These are phyloP conservation scores for Senna siamea DNA, from an alignment of 306 rosid species.

Conservation along the genomic window DNA sequence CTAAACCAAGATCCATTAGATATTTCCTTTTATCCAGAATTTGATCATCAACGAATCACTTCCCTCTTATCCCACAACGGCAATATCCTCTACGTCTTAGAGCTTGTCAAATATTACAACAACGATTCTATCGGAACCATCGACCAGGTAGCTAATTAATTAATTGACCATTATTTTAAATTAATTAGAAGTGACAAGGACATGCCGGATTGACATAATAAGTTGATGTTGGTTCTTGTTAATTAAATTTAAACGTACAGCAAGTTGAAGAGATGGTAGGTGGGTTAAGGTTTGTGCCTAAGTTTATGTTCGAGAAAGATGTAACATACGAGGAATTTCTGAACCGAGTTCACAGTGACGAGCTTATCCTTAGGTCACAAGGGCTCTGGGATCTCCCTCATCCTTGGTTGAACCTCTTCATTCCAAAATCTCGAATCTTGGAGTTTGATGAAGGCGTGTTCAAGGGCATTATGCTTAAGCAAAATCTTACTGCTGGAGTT, in stretches of 20 bases:
- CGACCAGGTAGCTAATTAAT: slow-evolving; percentile 49
- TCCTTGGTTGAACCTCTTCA: slow-evolving; percentile 87
- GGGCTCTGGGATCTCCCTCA: slow-evolving; percentile 86
- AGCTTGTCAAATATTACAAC: slow-evolving; percentile 63
- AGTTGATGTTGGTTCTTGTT: too few relatives aligned
- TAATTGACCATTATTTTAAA: too few relatives aligned
- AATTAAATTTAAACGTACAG: slow-evolving; percentile 32
- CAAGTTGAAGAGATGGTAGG: slow-evolving; percentile 39
- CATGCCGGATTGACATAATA: too few relatives aligned
- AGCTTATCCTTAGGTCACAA: slow-evolving; percentile 47
- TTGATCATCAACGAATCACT: slow-evolving; percentile 57
- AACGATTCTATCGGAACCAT: slow-evolving; percentile 29
- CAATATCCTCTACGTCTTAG: slow-evolving; percentile 60
- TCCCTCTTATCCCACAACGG: slow-evolving; percentile 54
- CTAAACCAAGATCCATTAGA: slow-evolving; percentile 55
- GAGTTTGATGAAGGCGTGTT: slow-evolving; percentile 69
- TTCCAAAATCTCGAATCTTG: slow-evolving; percentile 67
- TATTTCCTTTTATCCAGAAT: slow-evolving; percentile 64
- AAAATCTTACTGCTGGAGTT: slow-evolving; percentile 56
- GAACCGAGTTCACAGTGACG: slow-evolving; percentile 61
- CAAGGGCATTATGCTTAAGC: slow-evolving; percentile 60
- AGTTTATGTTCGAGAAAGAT: slow-evolving; percentile 61
- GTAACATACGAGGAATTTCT: slow-evolving; percentile 64
- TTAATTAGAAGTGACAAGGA: too few relatives aligned
- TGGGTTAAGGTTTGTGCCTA: slow-evolving; percentile 50